Conservation (phyloP, 2,329 filamentous ascomycete genomes). For the Aureobasidium namibiae region DNA sequence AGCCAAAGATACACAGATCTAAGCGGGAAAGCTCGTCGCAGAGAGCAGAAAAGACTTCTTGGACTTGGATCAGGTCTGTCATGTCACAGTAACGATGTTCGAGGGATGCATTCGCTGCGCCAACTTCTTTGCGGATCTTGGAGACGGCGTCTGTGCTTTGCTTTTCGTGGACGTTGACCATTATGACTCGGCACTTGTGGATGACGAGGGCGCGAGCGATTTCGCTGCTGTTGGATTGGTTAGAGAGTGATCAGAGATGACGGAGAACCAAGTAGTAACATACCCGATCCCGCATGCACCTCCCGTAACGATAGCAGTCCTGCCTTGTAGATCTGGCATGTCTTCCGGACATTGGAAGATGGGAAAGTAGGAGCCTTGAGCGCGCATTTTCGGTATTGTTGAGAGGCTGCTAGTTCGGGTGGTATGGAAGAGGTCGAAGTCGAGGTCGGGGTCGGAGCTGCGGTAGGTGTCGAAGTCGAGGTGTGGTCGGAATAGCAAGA, state of each 20-base stretch:
- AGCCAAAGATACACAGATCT: constrained; percentile 36
- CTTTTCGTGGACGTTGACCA: constrained; percentile 30
- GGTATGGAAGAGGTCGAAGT: constrained; percentile 86
- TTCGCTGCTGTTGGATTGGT: constrained; percentile 13
- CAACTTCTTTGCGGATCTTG: constrained; percentile 24
- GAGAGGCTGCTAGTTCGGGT: constrained; percentile 43
- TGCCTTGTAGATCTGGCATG: constrained; percentile 12
- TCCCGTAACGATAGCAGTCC: constrained; percentile 14
- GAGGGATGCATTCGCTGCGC: constrained; percentile 21
- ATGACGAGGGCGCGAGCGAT: constrained; percentile 17
- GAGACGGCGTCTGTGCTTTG: constrained; percentile 32
- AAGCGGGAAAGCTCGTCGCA: constrained; percentile 30
- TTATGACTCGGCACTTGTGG: constrained; percentile 20
- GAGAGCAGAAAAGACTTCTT: constrained; percentile 31
- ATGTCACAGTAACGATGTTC: constrained; percentile 38
- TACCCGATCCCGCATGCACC: constrained; percentile 15
- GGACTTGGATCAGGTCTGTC: constrained; percentile 31
- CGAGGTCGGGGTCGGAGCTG: background rate
- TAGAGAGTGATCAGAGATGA: background rate
- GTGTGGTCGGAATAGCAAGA: constrained; percentile 35
- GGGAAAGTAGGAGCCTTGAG: constrained; percentile 3
- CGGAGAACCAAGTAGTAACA: background rate
- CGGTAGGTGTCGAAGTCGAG: constrained; percentile 18
- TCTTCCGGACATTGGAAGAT: constrained; percentile 6
- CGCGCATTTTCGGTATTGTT: background rate